phyloP scores from a whole-genome alignment of 345 rosid genomes.

The Gossypium anomalum region DNA sequence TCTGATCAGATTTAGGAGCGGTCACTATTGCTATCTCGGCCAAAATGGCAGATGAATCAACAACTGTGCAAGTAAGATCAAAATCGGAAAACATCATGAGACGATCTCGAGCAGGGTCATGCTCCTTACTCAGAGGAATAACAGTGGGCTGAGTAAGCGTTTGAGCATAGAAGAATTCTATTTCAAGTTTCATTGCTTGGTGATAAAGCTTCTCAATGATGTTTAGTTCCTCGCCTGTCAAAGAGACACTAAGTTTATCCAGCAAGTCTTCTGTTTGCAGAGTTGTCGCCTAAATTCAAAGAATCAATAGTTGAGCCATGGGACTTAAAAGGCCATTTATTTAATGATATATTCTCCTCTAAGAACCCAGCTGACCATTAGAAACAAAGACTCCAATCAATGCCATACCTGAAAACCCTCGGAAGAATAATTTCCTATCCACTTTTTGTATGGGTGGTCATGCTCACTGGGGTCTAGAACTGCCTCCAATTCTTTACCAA shows the following conservation, averaged over 20 bases:
- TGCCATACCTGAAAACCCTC: slow-evolving; percentile 64
- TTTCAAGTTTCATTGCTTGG: slow-evolving; percentile 94
- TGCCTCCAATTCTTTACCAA: slow-evolving; percentile 62
- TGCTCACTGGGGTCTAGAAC: slow-evolving; percentile 40
- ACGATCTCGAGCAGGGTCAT: slow-evolving; percentile 43
- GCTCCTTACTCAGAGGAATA: slow-evolving; percentile 63
- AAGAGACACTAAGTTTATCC: slow-evolving; percentile 80
- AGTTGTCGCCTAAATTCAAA: slow-evolving; percentile 63
- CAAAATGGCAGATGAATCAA: slow-evolving; percentile 94
- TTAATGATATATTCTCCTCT: slow-evolving; percentile 20
- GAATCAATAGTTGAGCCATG: slow-evolving; percentile 33
- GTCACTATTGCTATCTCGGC: slow-evolving; percentile 90
- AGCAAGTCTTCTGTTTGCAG: slow-evolving; percentile 89
- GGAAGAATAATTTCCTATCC: slow-evolving; percentile 72
- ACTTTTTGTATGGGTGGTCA: slow-evolving; percentile 72
- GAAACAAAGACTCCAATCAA: slow-evolving; percentile 13
- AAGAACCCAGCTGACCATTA: slow-evolving; percentile 4
- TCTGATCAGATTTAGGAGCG: slow-evolving; percentile 72
- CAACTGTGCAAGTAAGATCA: slow-evolving; percentile 88
- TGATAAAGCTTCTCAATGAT: slow-evolving; percentile 84
- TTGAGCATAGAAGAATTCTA: slow-evolving; percentile 81
- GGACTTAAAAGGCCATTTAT: slow-evolving; percentile 26
- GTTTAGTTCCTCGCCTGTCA: slow-evolving; percentile 94
- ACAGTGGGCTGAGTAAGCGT: slow-evolving; percentile 61
- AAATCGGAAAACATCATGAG: slow-evolving; percentile 79